Evolutionary conservation across 2,329 filamentous ascomycete genomes (phyloP), one percentile per base, ranked within the genome.

Genomic region (Pseudogymnoascus destructans): DNA sequence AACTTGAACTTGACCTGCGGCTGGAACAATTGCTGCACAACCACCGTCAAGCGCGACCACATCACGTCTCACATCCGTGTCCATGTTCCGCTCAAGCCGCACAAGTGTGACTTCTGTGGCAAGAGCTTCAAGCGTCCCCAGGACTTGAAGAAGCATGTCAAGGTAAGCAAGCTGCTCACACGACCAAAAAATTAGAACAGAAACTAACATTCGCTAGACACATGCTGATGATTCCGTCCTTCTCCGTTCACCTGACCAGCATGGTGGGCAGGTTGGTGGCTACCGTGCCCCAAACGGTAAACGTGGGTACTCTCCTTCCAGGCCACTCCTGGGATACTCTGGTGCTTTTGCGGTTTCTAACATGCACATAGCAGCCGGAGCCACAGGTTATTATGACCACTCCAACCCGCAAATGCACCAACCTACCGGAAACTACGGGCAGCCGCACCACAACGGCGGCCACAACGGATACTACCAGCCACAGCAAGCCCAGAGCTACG

Each of bases 81-180:
- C 58, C 93, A 98, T 72, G 92, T 98, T n/a, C 93, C 93, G 0
- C 78, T 98, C 61, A 98, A 98, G 79, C 93, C 93, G 65, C 93
- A 98, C 77, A 97, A 96, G 75, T 98, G 93, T 73, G 91, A 96
- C 70, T 95, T 96, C 74, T 98, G 93, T 70, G 89, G 89, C 70
- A 98, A 98, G 78, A 91, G 91, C 1, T 98, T 98, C 80, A 98
- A 98, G 82, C 87, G 93, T 32, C 93, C 93, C 2, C 93, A 98
- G 75, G 93, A 98, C 76, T 73, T 98, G 67, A 97, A 98, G 83
- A 98, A 98, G 78, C 93, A 98, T 72, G 90, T 97, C 73, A 98
- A 97, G 77, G 78, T 81, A 71, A 63, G 71, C n/a, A 52, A 13
- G 13, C 9, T 23, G 8, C 25, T 4, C 27, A 42, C 19, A 32